Evolutionary conservation across 2,329 filamentous ascomycete genomes (phyloP).

Genomic region (Xylariaceae sp.): DNA sequence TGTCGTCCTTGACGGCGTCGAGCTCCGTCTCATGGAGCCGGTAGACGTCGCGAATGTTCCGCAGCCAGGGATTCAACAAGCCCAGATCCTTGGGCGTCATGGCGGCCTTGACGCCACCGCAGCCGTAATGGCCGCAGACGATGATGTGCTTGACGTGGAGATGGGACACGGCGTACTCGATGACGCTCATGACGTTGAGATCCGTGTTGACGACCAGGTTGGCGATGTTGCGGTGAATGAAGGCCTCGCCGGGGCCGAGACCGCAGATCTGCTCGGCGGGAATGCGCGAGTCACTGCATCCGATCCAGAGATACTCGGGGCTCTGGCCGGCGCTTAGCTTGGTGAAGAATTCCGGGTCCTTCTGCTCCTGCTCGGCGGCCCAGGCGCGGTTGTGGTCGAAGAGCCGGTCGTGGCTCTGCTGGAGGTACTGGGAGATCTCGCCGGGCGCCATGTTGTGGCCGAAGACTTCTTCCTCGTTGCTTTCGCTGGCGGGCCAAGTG

Average conservation of each 20-base stretch:
- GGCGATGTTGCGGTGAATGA: conserved; percentile 92
- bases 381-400: conserved; percentile 64
- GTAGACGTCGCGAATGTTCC: conserved; percentile 70
- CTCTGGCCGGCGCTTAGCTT: conserved; percentile 59
- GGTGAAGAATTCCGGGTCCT: conserved; percentile 60
- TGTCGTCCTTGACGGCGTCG: conserved; percentile 54
- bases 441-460: conserved; percentile 24
- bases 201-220: conserved; percentile 79
- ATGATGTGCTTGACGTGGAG: conserved; percentile 77
- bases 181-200: conserved; percentile 72
- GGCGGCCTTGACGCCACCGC: conserved; percentile 70
- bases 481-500: conserved; percentile 1
- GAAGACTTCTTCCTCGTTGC: neutral
- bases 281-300: conserved; percentile 84
- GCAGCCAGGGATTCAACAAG: conserved; percentile 66
- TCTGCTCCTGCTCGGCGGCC: conserved; percentile 52
- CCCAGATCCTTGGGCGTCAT: conserved; percentile 66
- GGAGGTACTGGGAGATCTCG: conserved; percentile 50
- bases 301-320: conserved; percentile 78
- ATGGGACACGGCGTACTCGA: conserved; percentile 79
- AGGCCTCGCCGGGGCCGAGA: conserved; percentile 81
- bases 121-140: conserved; percentile 74
- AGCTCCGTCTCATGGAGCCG: conserved; percentile 65
- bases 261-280: conserved; percentile 86
- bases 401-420: conserved; percentile 59